Base-by-base conservation (phyloP, 2,329 filamentous ascomycete genomes). In the Grosmannia penicillata region DNA sequence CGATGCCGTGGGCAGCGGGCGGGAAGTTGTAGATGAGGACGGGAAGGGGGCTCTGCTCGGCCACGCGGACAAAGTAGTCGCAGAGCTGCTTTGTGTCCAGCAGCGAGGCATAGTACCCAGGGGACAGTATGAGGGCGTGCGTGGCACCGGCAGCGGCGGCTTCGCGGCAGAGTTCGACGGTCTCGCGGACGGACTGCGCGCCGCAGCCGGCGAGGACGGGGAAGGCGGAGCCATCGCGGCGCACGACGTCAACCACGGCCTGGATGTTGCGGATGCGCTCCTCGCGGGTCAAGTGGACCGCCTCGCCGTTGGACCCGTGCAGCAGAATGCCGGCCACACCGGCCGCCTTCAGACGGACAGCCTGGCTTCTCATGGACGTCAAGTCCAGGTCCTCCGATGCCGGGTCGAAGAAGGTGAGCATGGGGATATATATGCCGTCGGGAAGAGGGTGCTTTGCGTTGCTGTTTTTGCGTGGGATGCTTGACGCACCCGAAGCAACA, bases 231-330 rank as follows among this genome's bases (percentile, higher is more conserved):
- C 39, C 34, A 30, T 35, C 27, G 15, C 65, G 60, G 48, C 77
- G 66, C 8, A 82, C 61, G 17, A 74, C 74, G 43, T 66, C 62
- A 15, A 75, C 69, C 4, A 75, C 80, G 18, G 70, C 63, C 38
- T 59, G 60, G n/a, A 72, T 80, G 45, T 83, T 64, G 38, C 66
- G 58, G 37, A 70, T 67, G 35, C 78, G 68, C 55, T 84, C 78
- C n/a, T 68, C 63, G 45, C 70, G 72, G 37, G 71, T 70, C 9
- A 83, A 63, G 51, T 83, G 78, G 3, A 79, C 76, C 0, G 79
- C 79, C 58, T 84, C 80, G 49, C 78, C 80, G 51, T 83, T 84
- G 49, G 75, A 80, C 28, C 78, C 78, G 53, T 82, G 78, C 4
- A 73, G 75, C 17, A 81, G 72, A 37, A 84, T 62, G 31, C 78